These are phyloP conservation scores for Pyrenochaeta sp. DNA, from an alignment of 2,329 filamentous ascomycete genomes.

Conservation along the genomic window DNA sequence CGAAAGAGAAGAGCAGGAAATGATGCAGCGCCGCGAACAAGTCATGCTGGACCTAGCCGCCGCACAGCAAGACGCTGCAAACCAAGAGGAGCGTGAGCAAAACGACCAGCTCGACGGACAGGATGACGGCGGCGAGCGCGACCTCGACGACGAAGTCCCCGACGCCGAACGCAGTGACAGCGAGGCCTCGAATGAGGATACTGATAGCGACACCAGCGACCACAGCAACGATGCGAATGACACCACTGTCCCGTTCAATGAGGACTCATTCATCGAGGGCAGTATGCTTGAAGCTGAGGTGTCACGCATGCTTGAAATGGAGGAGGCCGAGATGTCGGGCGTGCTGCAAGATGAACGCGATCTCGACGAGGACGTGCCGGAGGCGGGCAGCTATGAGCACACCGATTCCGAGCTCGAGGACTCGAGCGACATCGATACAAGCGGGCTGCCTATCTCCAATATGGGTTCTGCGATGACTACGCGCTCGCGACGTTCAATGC, in stretches of 20 bases:
- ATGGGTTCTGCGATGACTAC: slow-evolving; percentile 28
- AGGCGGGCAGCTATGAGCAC: slow-evolving; percentile 62
- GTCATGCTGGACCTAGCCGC: slow-evolving; percentile 75
- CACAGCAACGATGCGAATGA: slow-evolving; percentile 34
- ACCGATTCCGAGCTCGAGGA: slow-evolving; percentile 62
- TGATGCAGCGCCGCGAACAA: slow-evolving; percentile 74
- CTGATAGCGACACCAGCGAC: slow-evolving; percentile 20
- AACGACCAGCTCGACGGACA: slow-evolving; percentile 50
- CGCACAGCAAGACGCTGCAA: slow-evolving; percentile 57
- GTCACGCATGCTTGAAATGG: slow-evolving; percentile 50
- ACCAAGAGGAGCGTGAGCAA: slow-evolving; percentile 50
- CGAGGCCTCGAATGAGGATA: slow-evolving; percentile 43
- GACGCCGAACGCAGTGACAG: slow-evolving; percentile 42
- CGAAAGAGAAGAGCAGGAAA: slow-evolving; percentile 85
- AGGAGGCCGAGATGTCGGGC: slow-evolving; percentile 57
- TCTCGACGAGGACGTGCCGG: slow-evolving; percentile 60
- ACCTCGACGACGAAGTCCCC: slow-evolving; percentile 51
- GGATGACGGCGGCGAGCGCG: slow-evolving; percentile 40
- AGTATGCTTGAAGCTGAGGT: slow-evolving; percentile 50
- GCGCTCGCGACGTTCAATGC: slow-evolving; percentile 27
- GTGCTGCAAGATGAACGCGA: slow-evolving; percentile 58
- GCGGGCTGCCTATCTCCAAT: slow-evolving; percentile 16
- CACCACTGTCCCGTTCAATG: slow-evolving; percentile 56
- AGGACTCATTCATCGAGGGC: slow-evolving; percentile 57
- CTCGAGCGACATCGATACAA: slow-evolving; percentile 33